Conservation (phyloP, 1,284 basidiomycete species). For the Coniferiporia weirii region DNA sequence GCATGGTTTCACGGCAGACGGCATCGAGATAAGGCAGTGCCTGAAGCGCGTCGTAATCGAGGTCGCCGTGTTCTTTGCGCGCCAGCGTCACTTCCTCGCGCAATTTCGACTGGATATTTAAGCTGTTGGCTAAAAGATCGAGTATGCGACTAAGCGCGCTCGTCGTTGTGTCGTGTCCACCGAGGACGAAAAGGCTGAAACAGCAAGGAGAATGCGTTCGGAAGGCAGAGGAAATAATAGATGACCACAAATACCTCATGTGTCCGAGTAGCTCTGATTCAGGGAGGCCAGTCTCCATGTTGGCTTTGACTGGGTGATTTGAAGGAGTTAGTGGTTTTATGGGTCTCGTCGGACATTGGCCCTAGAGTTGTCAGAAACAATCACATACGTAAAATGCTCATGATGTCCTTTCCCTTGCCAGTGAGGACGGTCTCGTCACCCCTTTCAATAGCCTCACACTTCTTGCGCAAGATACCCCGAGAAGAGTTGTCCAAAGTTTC, state of each 20-base stretch:
- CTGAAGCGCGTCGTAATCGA: slow-evolving; percentile 33
- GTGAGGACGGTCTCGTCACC: slow-evolving; percentile 23
- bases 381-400: slow-evolving; percentile 29
- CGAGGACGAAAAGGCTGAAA: slow-evolving; percentile 28
- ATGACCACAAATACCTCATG: slow-evolving; percentile 24
- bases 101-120: slow-evolving; percentile 25
- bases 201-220: no score
- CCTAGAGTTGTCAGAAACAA: neutral
- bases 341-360: neutral
- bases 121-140: slow-evolving; percentile 25
- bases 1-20: slow-evolving; percentile 34
- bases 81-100: slow-evolving; percentile 27
- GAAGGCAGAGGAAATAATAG: slow-evolving; percentile 30
- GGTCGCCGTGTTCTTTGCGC: slow-evolving; percentile 16
- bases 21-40: slow-evolving; percentile 35
- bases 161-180: slow-evolving; percentile 30
- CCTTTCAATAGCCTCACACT: slow-evolving; percentile 23
- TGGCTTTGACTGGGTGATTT: slow-evolving; percentile 11
- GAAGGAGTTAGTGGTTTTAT: neutral
- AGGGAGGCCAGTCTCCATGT: slow-evolving; percentile 26
- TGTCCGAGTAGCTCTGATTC: slow-evolving; percentile 30
- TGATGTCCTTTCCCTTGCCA: slow-evolving; percentile 28
- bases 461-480: slow-evolving; percentile 11
- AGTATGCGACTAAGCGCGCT: slow-evolving; percentile 26
- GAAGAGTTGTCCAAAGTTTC: slow-evolving; percentile 12